Evolutionary conservation across 139 green algal genomes (phyloP).

Genomic region (Microglena sp.): DNA sequence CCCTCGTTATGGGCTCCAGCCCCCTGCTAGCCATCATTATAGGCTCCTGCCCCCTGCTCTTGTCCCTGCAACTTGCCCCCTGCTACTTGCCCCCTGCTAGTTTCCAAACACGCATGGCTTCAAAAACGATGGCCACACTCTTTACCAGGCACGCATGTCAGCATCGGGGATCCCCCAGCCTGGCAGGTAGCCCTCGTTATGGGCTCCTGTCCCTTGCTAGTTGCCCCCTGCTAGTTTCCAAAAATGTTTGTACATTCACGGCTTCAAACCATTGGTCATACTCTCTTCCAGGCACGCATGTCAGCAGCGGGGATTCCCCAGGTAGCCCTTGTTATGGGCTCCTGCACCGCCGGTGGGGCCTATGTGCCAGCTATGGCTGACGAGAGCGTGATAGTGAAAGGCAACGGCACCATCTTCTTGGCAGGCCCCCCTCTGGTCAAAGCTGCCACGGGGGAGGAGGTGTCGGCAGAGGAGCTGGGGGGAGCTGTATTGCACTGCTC

Average conservation of each 20-base stretch:
- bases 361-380: constrained; percentile 74
- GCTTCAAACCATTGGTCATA: too few species aligned
- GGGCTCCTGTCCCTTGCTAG: constrained; percentile 83
- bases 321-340: constrained; percentile 84
- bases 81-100: too few species aligned
- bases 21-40: too few species aligned
- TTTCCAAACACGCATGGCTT: too few species aligned
- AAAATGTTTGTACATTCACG: too few species aligned
- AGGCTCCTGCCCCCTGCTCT: too few species aligned
- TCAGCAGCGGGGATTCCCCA: constrained; percentile 73
- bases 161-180: constrained; percentile 61
- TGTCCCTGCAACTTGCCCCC: too few species aligned
- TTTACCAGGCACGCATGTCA: constrained; percentile 73
- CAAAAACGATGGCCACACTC: too few species aligned
- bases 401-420: constrained; percentile 50
- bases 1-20: too few species aligned
- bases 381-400: constrained; percentile 67
- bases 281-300: constrained; percentile 65
- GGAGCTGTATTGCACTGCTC: constrained; percentile 78
- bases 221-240: too few species aligned
- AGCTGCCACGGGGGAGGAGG: constrained; percentile 81
- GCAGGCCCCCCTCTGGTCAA: constrained; percentile 41
- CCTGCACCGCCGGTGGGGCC: constrained; percentile 85
- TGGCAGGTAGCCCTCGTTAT: constrained; percentile 86
- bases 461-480: constrained; percentile 84